phyloP scores from a whole-genome alignment of 257 asterid species.

The Agastache rugosa region DNA sequence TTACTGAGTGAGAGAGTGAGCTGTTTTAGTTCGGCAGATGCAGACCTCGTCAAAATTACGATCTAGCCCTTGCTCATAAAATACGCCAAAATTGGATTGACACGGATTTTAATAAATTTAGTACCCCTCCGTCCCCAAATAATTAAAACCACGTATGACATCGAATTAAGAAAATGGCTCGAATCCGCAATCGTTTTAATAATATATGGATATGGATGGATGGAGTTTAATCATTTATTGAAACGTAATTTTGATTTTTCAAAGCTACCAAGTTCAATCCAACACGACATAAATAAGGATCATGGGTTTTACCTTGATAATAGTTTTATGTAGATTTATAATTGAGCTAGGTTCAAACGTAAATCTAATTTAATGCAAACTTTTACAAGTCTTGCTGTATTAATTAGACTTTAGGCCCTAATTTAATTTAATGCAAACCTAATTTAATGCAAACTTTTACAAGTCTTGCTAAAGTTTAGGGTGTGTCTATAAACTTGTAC shows the following conservation, averaged over 20 bases:
- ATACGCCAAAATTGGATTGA: no score
- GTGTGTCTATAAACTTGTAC: background rate
- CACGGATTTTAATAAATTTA: no score
- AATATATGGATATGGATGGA: no score
- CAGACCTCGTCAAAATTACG: slow-evolving; percentile 13
- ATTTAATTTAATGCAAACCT: no score
- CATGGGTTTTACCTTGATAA: background rate
- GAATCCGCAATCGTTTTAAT: no score
- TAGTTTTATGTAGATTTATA: background rate
- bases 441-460: background rate
- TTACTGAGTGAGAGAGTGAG: slow-evolving; percentile 27
- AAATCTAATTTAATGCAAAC: background rate
- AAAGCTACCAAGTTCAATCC: background rate
- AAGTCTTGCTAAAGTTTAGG: background rate
- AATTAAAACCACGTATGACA: no score
- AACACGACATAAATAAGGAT: no score
- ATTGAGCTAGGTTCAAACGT: background rate
- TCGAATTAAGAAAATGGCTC: no score
- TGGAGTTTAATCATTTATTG: background rate
- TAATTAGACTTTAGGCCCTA: background rate
- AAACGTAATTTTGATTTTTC: background rate
- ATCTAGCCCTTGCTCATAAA: slow-evolving; percentile 11
- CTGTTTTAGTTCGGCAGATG: slow-evolving; percentile 26
- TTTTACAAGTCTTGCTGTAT: background rate
- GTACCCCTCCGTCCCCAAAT: no score